Evolutionary conservation across 2,329 filamentous ascomycete species (phyloP).

Genomic region (Polychaeton citri): DNA sequence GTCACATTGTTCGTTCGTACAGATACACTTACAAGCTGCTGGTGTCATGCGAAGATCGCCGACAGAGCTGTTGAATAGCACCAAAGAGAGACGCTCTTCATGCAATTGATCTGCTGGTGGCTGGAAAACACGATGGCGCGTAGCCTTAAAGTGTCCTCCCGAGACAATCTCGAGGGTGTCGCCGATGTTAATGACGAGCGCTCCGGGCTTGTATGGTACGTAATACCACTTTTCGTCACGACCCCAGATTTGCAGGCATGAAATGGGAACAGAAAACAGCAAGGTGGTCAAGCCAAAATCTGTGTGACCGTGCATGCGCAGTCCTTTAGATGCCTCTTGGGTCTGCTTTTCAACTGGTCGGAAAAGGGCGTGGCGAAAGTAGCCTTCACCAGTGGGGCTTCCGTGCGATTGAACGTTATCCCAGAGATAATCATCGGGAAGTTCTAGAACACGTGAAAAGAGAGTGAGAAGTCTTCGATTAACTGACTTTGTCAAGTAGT

Average conservation of each 20-base stretch:
- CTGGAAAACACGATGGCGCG: constrained; percentile 33
- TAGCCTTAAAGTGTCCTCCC: constrained; percentile 32
- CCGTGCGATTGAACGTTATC: constrained; percentile 29
- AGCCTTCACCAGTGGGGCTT: constrained; percentile 30
- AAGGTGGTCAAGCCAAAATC: constrained; percentile 29
- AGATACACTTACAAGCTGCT: constrained; percentile 13
- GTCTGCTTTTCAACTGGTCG: constrained; percentile 9
- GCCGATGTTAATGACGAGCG: constrained; percentile 26
- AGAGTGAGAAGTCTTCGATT: constrained; percentile 27
- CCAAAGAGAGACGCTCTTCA: constrained; percentile 26
- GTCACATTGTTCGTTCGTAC: not conserved
- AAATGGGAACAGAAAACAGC: constrained; percentile 26
- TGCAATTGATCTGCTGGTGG: constrained; percentile 32
- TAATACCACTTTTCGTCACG: constrained; percentile 26
- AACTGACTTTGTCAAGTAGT: constrained; percentile 36
- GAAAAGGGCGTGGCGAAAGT: constrained; percentile 26
- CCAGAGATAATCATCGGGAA: constrained; percentile 34
- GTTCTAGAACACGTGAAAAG: constrained; percentile 31
- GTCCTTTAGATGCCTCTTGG: constrained; percentile 9
- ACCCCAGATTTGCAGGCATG: constrained; percentile 24
- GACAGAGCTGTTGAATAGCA: constrained; percentile 28
- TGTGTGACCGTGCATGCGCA: constrained; percentile 24
- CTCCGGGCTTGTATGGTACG: constrained; percentile 23
- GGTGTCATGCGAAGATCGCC: constrained; percentile 32
- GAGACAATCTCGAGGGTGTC: constrained; percentile 25